phyloP scores from a whole-genome alignment of 345 rosid genomes.

The Xanthoceras sorbifolium region DNA sequence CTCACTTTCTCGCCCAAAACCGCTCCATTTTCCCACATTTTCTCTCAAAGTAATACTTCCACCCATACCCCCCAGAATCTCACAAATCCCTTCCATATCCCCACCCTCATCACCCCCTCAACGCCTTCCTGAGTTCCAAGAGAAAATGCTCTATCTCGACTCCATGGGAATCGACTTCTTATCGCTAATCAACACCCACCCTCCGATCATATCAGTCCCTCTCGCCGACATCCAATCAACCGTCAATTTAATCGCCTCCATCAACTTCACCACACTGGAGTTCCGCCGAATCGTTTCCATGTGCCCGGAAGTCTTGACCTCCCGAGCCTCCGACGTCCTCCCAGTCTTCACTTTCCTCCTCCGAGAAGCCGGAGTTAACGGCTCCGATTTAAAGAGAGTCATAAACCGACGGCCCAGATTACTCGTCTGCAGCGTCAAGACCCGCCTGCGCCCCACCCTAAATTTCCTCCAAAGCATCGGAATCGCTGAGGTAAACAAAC shows the following conservation, averaged over 20 bases:
- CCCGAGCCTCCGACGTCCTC: slow-evolving; percentile 40
- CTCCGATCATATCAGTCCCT: slow-evolving; percentile 52
- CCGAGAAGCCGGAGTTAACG: slow-evolving; percentile 67
- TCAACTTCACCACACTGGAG: slow-evolving; percentile 57
- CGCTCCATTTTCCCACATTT: slow-evolving; percentile 45
- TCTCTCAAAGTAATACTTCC: slow-evolving; percentile 52
- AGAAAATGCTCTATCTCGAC: slow-evolving; percentile 76
- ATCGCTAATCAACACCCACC: slow-evolving; percentile 52
- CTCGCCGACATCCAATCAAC: slow-evolving; percentile 60
- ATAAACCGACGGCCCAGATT: slow-evolving; percentile 83
- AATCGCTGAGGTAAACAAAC: slow-evolving; percentile 57
- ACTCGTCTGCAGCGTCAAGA: slow-evolving; percentile 62
- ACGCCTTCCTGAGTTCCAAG: slow-evolving; percentile 52
- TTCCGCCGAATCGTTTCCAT: slow-evolving; percentile 68
- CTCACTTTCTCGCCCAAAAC: slow-evolving; percentile 45
- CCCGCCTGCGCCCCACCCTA: slow-evolving; percentile 67
- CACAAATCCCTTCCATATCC: slow-evolving; percentile 26
- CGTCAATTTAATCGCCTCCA: slow-evolving; percentile 56
- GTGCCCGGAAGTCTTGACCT: slow-evolving; percentile 70
- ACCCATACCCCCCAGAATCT: slow-evolving; percentile 39
- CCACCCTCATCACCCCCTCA: slow-evolving; percentile 14
- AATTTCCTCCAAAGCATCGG: slow-evolving; percentile 86
- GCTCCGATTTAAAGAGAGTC: slow-evolving; percentile 51
- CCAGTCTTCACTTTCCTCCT: slow-evolving; percentile 89
- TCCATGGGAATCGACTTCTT: slow-evolving; percentile 77